Conservation (phyloP, 139 green algal genomes). For the Chlamydomonas schloesseri region DNA sequence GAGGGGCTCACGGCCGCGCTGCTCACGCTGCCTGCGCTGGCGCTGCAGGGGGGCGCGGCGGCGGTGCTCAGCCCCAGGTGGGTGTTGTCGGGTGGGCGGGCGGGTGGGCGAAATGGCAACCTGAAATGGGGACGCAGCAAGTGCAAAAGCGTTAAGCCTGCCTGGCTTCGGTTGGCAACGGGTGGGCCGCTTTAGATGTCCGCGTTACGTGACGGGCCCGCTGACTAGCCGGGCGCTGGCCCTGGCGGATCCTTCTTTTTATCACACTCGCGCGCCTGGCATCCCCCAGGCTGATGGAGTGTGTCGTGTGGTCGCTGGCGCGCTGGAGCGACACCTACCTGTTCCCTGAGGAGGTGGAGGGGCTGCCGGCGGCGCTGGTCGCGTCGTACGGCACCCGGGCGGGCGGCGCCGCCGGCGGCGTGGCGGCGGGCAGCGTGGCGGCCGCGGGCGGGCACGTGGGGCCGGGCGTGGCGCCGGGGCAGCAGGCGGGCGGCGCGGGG, state of each 20-base stretch:
- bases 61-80: slow-evolving; percentile 42
- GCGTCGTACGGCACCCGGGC: slow-evolving; percentile 21
- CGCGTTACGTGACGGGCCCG: too few relatives aligned
- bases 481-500: background rate
- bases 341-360: slow-evolving; percentile 67
- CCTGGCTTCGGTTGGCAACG: too few relatives aligned
- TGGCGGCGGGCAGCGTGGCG: too few relatives aligned
- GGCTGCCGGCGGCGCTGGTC: slow-evolving; percentile 54
- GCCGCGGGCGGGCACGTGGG: too few relatives aligned
- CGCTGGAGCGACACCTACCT: slow-evolving; percentile 94
- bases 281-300: slow-evolving; percentile 90
- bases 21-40: slow-evolving; percentile 43
- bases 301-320: slow-evolving; percentile 62
- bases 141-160: too few relatives aligned
- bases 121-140: too few relatives aligned
- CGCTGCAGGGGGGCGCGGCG: slow-evolving; percentile 22
- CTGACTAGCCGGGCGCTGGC: too few relatives aligned
- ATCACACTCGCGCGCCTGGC: too few relatives aligned
- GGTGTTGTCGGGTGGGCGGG: too few relatives aligned
- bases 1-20: slow-evolving; percentile 48
- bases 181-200: too few relatives aligned
- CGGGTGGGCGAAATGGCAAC: too few relatives aligned
- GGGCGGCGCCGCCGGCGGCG: background rate
- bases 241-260: too few relatives aligned
- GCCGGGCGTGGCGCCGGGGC: background rate